These are phyloP conservation scores for Aspergillaceae sp. DNA, from an alignment of 2,329 filamentous ascomycete genomes.

Conservation along the genomic window DNA sequence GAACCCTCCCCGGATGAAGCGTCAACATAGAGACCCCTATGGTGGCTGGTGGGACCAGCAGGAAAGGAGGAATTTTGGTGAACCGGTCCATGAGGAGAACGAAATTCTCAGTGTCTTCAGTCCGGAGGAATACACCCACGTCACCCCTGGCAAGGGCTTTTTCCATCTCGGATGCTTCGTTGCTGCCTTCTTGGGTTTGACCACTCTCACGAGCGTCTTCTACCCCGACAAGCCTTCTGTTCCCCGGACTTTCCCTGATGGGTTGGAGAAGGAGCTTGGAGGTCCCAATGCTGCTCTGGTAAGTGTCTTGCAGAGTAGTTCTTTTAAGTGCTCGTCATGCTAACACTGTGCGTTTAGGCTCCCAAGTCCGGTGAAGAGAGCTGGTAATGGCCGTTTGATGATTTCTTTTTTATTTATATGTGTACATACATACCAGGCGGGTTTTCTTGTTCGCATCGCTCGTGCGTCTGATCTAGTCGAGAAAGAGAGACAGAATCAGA, in stretches of 20 bases:
- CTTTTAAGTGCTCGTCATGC: neutral
- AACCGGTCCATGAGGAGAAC: constrained; percentile 93
- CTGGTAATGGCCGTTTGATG: constrained; percentile 20
- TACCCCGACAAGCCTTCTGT: constrained; percentile 65
- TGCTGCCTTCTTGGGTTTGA: constrained; percentile 53
- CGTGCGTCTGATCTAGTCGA: constrained; percentile 11
- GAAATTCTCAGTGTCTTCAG: constrained; percentile 87
- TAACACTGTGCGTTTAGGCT: constrained; percentile 21
- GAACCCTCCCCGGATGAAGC: constrained; percentile 59
- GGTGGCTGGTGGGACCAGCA: constrained; percentile 96
- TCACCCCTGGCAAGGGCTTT: constrained; percentile 60
- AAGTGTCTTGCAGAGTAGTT: constrained; percentile 11
- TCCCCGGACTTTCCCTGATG: constrained; percentile 60
- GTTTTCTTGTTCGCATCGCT: constrained; percentile 25
- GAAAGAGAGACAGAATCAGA: neutral
- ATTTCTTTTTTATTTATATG: constrained; percentile 14
- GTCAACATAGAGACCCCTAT: constrained; percentile 86
- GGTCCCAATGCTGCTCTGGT: constrained; percentile 59
- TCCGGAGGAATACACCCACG: constrained; percentile 81
- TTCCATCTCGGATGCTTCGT: constrained; percentile 62
- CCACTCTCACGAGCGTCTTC: constrained; percentile 57
- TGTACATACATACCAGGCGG: constrained; percentile 36
- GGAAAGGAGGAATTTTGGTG: constrained; percentile 92
- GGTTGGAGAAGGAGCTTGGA: constrained; percentile 66
- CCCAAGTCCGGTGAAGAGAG: constrained; percentile 31